Base-by-base conservation (phyloP, 129 eudicot species). In the Centrapalus pauciflorus region DNA sequence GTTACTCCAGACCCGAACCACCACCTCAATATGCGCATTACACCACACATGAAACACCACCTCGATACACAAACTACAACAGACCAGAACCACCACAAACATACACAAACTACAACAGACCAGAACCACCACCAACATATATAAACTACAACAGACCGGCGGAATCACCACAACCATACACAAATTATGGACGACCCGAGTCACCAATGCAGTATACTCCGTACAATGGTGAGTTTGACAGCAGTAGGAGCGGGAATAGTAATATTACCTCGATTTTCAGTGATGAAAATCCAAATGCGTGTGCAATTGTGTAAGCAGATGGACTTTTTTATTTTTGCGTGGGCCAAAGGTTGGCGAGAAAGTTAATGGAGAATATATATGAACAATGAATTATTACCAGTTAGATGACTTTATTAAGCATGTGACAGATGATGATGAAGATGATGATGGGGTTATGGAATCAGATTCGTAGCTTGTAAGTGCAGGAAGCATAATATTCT, bases 221-320 rank as follows among this genome's bases (percentile, higher is more conserved):
- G 24, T 70, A 77, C 69, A 59, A 50, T 29, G 78, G 70, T 14
- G 79, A 74, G 21, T 83, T 78, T 66, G 73, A 77, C 76, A 20
- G 63, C 62, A 76, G 81, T 41, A 69, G 59, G 73, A 57, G 55
- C 9, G 76, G 73, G 46, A 81, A 76, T 76, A 92, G 95, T 61
- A 81, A 85, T 69, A 71, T 84, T 68, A 80, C 84, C 4, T 85
- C 98, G 11, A 74, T 93, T 37, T 89, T 93, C 70, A 93, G 96
- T 25, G 96, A 89, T 37, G 96, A 93, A 70, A 93, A 89, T 69
- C 96, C 98, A 76, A 93, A 93, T 80, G 87, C 96, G 8, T 89
- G 98, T 74, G 74, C 76, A 37, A 84, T 93, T 69, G 86, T 77
- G 40, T 91, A 49, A n/a, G 45, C 37, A 49, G 32, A 16, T n/a